A percentile compares a stretch with the other conserved stretches of the same genome.
These are phyloP conservation scores for Podaxis mareebaensis DNA, from an alignment of 768 basidiomycete genomes.

Conservation along the genomic window DNA sequence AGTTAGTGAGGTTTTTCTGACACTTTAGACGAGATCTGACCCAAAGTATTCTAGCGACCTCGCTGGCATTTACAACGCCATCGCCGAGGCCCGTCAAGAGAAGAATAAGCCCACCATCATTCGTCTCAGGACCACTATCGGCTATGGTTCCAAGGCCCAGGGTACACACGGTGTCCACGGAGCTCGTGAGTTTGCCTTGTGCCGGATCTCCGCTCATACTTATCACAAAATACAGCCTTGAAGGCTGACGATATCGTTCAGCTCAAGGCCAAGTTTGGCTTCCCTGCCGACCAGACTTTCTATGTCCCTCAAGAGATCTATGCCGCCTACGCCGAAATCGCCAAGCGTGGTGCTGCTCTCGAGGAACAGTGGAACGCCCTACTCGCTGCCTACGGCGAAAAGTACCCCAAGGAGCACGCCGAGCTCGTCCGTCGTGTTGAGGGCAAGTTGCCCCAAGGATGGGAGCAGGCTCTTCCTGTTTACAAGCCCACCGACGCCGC, in stretches of 20 bases:
- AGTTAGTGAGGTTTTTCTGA: slow-evolving; percentile 38
- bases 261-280: slow-evolving; percentile 83
- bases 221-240: slow-evolving; percentile 53
- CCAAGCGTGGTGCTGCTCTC: slow-evolving; percentile 69
- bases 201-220: neutral
- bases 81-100: slow-evolving; percentile 74
- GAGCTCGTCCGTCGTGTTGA: slow-evolving; percentile 85
- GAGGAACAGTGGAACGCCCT: slow-evolving; percentile 76
- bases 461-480: slow-evolving; percentile 84
- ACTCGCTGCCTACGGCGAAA: slow-evolving; percentile 66
- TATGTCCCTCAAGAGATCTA: slow-evolving; percentile 74
- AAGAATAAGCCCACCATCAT: slow-evolving; percentile 87
- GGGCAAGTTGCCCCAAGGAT: slow-evolving; percentile 79
- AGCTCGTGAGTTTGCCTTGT: slow-evolving; percentile 64
- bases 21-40: slow-evolving; percentile 2
- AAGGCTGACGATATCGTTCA: slow-evolving; percentile 88
- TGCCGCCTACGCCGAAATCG: slow-evolving; percentile 64
- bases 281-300: slow-evolving; percentile 79
- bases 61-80: slow-evolving; percentile 72
- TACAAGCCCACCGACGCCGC: slow-evolving; percentile 85
- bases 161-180: slow-evolving; percentile 96
- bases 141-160: slow-evolving; percentile 89
- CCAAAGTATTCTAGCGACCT: slow-evolving; percentile 57
- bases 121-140: slow-evolving; percentile 85
- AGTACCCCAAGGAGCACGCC: slow-evolving; percentile 82